Conservation (phyloP, 208 protist genomes). For the Leishmania tarentolae region DNA sequence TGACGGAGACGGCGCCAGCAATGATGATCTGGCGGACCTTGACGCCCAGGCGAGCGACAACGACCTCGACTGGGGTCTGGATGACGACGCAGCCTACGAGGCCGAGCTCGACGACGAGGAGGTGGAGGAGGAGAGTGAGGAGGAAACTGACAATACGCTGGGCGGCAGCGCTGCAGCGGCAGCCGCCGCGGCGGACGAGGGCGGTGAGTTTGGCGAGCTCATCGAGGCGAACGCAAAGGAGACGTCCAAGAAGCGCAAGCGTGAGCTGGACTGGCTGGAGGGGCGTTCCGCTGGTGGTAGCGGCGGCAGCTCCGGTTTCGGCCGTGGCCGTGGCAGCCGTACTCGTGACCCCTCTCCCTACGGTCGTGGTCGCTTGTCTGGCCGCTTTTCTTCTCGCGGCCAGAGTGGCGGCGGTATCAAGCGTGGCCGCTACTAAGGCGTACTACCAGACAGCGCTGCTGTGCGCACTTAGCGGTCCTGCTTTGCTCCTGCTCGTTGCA, state of each 20-base stretch:
- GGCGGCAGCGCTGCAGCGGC: slow-evolving; percentile 26
- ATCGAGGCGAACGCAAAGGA: slow-evolving; percentile 67
- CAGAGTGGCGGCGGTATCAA: slow-evolving; percentile 16
- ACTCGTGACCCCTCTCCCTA: slow-evolving; percentile 24
- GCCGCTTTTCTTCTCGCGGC: slow-evolving; percentile 5
- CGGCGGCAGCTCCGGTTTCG: slow-evolving; percentile 3
- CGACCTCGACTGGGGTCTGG: slow-evolving; percentile 75
- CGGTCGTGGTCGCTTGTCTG: slow-evolving; percentile 26
- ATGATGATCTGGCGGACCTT: slow-evolving; percentile 31
- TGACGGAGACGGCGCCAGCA: not conserved
- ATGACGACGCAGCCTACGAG: slow-evolving; percentile 65
- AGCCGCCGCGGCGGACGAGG: slow-evolving; percentile 50
- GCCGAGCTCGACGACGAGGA: slow-evolving; percentile 42
- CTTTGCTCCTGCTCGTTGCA: not conserved
- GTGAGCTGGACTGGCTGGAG: slow-evolving; percentile 76
- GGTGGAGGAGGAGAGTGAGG: slow-evolving; percentile 31
- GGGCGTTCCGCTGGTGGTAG: slow-evolving; percentile 29
- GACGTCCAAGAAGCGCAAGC: slow-evolving; percentile 69
- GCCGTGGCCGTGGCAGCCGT: slow-evolving; percentile 17
- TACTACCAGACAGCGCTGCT: not conserved
- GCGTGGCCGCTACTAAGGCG: slow-evolving; percentile 33
- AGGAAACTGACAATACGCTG: slow-evolving; percentile 45
- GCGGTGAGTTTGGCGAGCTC: slow-evolving; percentile 81
- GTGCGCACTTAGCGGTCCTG: not conserved
- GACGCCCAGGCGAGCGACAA: slow-evolving; percentile 52